Evolutionary conservation across 495 filamentous ascomycete species (phyloP), one percentile per base, ranked within the genome.

Genomic region (Lophiotrema nucula): DNA sequence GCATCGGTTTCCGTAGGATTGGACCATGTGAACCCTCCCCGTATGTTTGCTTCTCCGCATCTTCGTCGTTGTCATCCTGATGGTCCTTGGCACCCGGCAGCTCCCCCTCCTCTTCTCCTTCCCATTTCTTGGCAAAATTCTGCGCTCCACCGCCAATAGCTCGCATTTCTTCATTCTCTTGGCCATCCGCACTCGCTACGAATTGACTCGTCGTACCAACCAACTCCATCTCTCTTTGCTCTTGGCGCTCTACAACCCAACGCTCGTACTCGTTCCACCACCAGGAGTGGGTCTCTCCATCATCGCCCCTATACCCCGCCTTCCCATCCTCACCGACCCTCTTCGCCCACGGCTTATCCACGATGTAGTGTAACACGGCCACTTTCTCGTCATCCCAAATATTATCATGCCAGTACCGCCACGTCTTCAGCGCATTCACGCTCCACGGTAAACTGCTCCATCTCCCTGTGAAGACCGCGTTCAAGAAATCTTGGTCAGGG

Each of bases 261-360:
- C 55, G 45, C 15, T 42, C 54, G 39, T 59, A 74, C 35, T 64
- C 64, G 37, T 70, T 49, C 71, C 76, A 80, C 79, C 77, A 81
- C 75, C 74, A 75, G 25, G 44, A 50, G 67, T 80, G 75, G 25
- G 76, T 76, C 22, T 68, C 67, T 3, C 74, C 72, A 67, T 81
- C 79, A 28, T 68, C 49, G 22, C 73, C 72, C 33, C 71, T 53
- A 63, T 78, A 73, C 3, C 76, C 76, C 13, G 71, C 33, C 33
- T 27, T 19, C 3, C 73, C 73, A 62, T 78, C 76, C 41, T 56
- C 64, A 12, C 56, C 67, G 5, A 80, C 68, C 25, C 75, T 57
- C 47, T 65, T 68, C 42, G 65, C 69, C 81, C 79, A 82, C n/a
- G 81, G 81, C 67, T 83, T 82, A 42, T 81, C 77, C 6, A 81